Percentiles rank a stretch among this genome's conserved stretches.
phyloP scores from a whole-genome alignment of 805 yeast genomes.

The Blastobotrys americana region DNA sequence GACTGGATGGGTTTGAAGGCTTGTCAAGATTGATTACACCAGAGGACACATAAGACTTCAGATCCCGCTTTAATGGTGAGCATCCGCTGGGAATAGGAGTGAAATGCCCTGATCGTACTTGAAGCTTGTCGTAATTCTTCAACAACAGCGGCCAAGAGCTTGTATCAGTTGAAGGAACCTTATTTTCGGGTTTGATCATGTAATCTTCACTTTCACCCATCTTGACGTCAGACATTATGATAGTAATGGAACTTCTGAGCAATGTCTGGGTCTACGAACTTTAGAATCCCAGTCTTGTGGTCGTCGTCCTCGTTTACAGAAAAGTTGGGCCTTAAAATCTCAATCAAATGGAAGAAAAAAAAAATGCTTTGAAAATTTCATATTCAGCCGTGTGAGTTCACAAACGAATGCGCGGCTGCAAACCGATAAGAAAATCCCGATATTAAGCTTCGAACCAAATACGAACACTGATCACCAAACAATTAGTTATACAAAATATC shows the following conservation, averaged over 20 bases:
- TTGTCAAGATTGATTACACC: constrained; percentile 97
- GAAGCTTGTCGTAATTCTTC: constrained; percentile 86
- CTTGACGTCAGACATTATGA: constrained; percentile 28
- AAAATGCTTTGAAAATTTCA: too few species aligned
- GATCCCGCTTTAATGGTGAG: constrained; percentile 89
- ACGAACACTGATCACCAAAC: neutral
- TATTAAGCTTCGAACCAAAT: constrained; percentile 1
- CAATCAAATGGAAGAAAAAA: too few species aligned
- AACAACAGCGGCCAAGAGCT: constrained; percentile 92
- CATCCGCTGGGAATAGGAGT: constrained; percentile 96
- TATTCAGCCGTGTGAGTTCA: too few species aligned
- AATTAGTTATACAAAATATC: neutral
- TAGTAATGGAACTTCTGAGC: too few species aligned
- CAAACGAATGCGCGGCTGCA: too few species aligned
- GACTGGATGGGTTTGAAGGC: constrained; percentile 97
- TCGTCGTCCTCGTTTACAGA: too few species aligned
- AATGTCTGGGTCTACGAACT: too few species aligned
- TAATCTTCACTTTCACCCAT: constrained; percentile 40
- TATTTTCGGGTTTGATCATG: constrained; percentile 82
- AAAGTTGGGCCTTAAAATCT: too few species aligned
- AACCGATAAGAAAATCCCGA: constrained; percentile 3
- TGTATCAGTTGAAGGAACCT: constrained; percentile 69
- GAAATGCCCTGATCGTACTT: constrained; percentile 94
- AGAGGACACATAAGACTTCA: constrained; percentile 79
- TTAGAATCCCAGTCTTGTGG: too few species aligned